Evolutionary conservation across 1,139 yeast genomes (phyloP).

Genomic region (Suhomyces ambrosiae): DNA sequence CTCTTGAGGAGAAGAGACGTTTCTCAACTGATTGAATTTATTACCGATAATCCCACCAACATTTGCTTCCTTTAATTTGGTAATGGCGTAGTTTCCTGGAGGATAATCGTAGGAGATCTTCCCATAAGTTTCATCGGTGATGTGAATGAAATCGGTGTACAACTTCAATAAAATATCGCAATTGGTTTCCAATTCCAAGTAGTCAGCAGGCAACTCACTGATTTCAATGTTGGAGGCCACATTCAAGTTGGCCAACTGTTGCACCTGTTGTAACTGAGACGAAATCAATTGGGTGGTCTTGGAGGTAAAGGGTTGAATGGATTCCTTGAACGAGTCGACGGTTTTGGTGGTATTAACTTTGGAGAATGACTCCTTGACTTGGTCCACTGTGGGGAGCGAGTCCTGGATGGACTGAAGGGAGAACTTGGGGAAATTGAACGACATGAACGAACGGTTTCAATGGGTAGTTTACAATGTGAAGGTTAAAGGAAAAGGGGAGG

Average conservation of each 20-base stretch:
- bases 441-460: slow-evolving; percentile 40
- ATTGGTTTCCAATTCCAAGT: slow-evolving; percentile 63
- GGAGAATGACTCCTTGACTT: slow-evolving; percentile 42
- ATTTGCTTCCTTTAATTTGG: slow-evolving; percentile 56
- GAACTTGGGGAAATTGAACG: slow-evolving; percentile 53
- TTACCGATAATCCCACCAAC: slow-evolving; percentile 58
- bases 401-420: slow-evolving; percentile 51
- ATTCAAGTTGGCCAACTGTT: slow-evolving; percentile 38
- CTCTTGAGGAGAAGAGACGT: slow-evolving; percentile 64
- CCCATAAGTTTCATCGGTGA: slow-evolving; percentile 61
- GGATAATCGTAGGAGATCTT: slow-evolving; percentile 74
- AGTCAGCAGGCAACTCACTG: slow-evolving; percentile 74
- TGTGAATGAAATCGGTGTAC: slow-evolving; percentile 59
- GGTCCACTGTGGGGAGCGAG: slow-evolving; percentile 45
- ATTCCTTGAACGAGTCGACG: slow-evolving; percentile 43
- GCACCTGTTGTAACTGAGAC: slow-evolving; percentile 46
- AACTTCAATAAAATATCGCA: slow-evolving; percentile 64
- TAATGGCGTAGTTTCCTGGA: slow-evolving; percentile 57
- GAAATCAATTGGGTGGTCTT: slow-evolving; percentile 43
- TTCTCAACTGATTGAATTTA: slow-evolving; percentile 59
- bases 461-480: no score
- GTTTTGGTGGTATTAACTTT: slow-evolving; percentile 43
- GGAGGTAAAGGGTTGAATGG: slow-evolving; percentile 47
- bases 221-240: slow-evolving; percentile 38
- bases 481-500: slow-evolving; percentile 2